A percentile compares a stretch with the other conserved stretches of the same genome.
These are phyloP conservation scores for Cetraspora pellucida DNA, from an alignment of 192 early-diverging fungal genomes.

Conservation along the genomic window DNA sequence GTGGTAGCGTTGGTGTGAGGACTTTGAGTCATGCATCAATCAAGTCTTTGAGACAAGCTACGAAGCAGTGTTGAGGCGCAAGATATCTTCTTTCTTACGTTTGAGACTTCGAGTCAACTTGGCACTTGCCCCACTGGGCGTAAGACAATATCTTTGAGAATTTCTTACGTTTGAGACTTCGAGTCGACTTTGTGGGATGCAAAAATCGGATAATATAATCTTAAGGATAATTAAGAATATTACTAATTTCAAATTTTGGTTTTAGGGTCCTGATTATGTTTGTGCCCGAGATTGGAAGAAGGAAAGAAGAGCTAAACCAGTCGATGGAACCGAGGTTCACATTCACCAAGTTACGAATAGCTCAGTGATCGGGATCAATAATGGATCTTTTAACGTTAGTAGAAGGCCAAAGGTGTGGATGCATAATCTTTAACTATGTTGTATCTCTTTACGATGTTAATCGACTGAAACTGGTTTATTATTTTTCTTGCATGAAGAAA, in stretches of 20 bases:
- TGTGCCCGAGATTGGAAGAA: conserved; percentile 13
- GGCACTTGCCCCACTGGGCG: background rate
- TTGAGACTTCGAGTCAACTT: conserved; percentile 20
- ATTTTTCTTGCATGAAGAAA: too few species aligned
- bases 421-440: too few species aligned
- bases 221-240: conserved; percentile 20
- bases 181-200: background rate
- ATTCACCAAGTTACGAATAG: conserved; percentile 14
- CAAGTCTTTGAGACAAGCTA: conserved; percentile 26
- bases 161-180: conserved; percentile 17
- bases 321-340: background rate
- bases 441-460: too few species aligned
- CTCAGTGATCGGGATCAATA: conserved; percentile 19
- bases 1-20: conserved; percentile 20
- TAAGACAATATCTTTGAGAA: conserved; percentile 3
- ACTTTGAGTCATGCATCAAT: conserved; percentile 24
- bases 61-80: conserved; percentile 11
- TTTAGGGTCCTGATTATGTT: background rate
- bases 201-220: background rate
- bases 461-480: too few species aligned
- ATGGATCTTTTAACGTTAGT: background rate
- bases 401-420: background rate
- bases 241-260: background rate
- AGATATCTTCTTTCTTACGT: background rate
- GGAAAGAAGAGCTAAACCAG: conserved; percentile 15